Evolutionary conservation across 176 grass and related monocot species (phyloP).

Genomic region (Musa schizocarpa): DNA sequence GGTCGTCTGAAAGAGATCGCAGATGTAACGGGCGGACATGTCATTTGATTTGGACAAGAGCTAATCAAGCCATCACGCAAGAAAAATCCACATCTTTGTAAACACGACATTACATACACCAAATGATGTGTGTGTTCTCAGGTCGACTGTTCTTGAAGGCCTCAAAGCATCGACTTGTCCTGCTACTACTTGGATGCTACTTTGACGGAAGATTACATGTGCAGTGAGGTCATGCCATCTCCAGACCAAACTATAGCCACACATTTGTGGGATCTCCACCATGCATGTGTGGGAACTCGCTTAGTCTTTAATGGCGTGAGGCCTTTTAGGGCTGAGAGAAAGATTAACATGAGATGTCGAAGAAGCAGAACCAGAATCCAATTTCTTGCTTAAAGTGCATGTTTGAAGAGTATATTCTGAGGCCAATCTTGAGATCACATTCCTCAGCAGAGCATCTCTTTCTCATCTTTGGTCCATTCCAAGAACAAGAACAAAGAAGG

Average conservation of each 20-base stretch:
- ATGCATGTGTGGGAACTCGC: neutral
- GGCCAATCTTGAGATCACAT: neutral
- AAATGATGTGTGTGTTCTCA: no score
- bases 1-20: constrained; percentile 4
- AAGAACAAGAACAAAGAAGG: neutral
- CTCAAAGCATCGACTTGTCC: no score
- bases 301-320: neutral
- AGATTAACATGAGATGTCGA: no score
- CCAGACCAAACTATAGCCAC: neutral
- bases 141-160: no score
- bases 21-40: neutral
- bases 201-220: neutral
- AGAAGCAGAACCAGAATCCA: no score
- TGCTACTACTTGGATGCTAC: no score
- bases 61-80: neutral
- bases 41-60: neutral
- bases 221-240: neutral
- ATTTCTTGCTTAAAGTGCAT: neutral
- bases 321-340: neutral
- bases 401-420: neutral
- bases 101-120: neutral
- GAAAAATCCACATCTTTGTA: neutral
- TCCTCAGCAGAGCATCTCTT: neutral
- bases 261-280: neutral
- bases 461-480: neutral